A percentile compares a stretch with the other conserved stretches of the same genome.
phyloP scores from a whole-genome alignment of 495 filamentous ascomycete genomes.

The Lophiotrema nucula region DNA sequence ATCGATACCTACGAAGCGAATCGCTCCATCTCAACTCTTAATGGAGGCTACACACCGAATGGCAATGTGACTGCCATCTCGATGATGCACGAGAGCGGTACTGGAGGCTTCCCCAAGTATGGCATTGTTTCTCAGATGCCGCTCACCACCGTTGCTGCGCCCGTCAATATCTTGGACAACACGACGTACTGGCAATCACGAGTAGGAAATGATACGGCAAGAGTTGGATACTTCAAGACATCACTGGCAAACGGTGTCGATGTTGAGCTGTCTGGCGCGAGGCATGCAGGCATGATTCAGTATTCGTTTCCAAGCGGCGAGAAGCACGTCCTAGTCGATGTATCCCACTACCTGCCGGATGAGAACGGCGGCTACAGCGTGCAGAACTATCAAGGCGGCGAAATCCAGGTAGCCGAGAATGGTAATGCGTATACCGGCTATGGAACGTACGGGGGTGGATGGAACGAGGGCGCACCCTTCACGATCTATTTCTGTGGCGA shows the following conservation, averaged over 20 bases:
- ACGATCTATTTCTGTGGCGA: conserved; percentile 39
- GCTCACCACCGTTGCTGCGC: conserved; percentile 20
- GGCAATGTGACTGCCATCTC: conserved; percentile 35
- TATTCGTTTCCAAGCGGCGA: conserved; percentile 34
- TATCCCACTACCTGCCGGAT: conserved; percentile 34
- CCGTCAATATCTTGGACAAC: conserved; percentile 38
- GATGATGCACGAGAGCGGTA: conserved; percentile 38
- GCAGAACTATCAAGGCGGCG: conserved; percentile 33
- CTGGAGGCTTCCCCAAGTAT: conserved; percentile 38
- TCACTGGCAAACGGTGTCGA: conserved; percentile 34
- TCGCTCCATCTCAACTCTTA: conserved; percentile 28
- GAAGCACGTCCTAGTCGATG: conserved; percentile 36
- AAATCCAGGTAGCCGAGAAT: conserved; percentile 26
- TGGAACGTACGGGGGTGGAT: conserved; percentile 30
- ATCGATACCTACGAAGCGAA: conserved; percentile 38
- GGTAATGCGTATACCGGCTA: conserved; percentile 34
- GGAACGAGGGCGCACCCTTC: conserved; percentile 25
- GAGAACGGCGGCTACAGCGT: conserved; percentile 21
- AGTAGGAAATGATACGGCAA: conserved; percentile 32
- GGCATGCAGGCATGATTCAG: conserved; percentile 34
- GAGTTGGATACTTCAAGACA: conserved; percentile 36
- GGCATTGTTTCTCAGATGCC: conserved; percentile 40
- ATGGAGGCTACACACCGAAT: conserved; percentile 38
- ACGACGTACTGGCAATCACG: conserved; percentile 34
- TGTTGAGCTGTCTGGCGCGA: conserved; percentile 27